These are phyloP conservation scores for Monosporascus sp. DNA, from an alignment of 2,329 filamentous ascomycete species.

Conservation along the genomic window DNA sequence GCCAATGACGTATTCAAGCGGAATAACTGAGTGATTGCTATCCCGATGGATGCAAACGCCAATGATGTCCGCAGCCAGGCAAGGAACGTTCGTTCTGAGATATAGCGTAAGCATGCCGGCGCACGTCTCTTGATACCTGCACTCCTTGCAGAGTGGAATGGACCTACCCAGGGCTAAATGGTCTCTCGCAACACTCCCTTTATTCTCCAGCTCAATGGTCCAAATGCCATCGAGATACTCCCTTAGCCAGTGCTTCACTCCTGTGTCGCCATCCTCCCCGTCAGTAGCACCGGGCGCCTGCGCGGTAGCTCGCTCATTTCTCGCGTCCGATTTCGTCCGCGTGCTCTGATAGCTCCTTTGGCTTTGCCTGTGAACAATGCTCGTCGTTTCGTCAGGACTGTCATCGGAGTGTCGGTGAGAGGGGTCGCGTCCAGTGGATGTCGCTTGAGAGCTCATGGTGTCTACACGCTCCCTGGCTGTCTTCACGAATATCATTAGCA, in stretches of 20 bases:
- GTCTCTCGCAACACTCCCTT: conserved; percentile 76
- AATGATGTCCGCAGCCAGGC: conserved; percentile 81
- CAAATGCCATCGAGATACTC: conserved; percentile 42
- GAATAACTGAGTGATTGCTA: conserved; percentile 80
- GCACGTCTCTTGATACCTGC: no score
- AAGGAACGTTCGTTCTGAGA: conserved; percentile 72
- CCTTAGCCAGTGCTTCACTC: conserved; percentile 46
- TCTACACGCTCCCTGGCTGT: conserved; percentile 38
- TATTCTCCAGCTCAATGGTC: conserved; percentile 76
- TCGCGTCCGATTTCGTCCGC: conserved; percentile 19
- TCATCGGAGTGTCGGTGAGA: conserved; percentile 11
- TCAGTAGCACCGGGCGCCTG: conserved; percentile 14
- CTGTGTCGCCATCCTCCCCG: conserved; percentile 14
- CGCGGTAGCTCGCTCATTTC: conserved; percentile 11
- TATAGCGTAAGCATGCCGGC: neutral
- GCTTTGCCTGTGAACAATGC: conserved; percentile 30
- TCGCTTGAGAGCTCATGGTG: conserved; percentile 28
- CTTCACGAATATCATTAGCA: conserved; percentile 18
- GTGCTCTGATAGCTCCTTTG: conserved; percentile 36
- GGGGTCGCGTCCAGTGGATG: conserved; percentile 10
- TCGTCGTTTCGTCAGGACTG: conserved; percentile 36
- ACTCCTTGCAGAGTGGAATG: neutral
- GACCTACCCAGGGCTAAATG: conserved; percentile 69
- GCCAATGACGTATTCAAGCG: conserved; percentile 66
- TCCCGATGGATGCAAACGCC: conserved; percentile 75